A percentile compares a stretch with the other conserved stretches of the same genome.
Evolutionary conservation across 352 stramenopile genomes (phyloP).

Genomic region (Phytopythium litorale): DNA sequence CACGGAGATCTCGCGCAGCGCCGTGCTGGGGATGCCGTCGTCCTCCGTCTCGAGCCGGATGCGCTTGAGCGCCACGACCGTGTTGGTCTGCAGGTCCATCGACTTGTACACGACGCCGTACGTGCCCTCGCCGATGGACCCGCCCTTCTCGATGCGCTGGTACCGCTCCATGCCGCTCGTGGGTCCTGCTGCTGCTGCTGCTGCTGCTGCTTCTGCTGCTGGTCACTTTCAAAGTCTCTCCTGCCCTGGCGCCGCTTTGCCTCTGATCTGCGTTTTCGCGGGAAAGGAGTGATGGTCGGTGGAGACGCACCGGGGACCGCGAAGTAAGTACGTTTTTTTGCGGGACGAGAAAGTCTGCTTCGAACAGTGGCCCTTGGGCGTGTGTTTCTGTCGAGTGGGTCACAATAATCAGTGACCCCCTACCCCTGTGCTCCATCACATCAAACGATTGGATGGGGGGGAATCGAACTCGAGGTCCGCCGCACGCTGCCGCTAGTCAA

Average conservation of each 20-base stretch:
- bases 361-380: not conserved
- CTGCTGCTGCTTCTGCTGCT: not conserved
- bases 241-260: not conserved
- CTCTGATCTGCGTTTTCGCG: not conserved
- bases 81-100: constrained; percentile 86
- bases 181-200: not conserved
- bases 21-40: constrained; percentile 98
- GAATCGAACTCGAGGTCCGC: constrained; percentile 12
- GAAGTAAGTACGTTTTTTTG: not conserved
- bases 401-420: no score
- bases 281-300: constrained; percentile 10
- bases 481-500: not conserved
- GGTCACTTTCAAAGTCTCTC: not conserved
- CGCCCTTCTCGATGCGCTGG: constrained; percentile 92
- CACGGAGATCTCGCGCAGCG: constrained; percentile 97
- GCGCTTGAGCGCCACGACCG: constrained; percentile 94
- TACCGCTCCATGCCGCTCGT: constrained; percentile 80
- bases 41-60: constrained; percentile 99
- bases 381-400: no score
- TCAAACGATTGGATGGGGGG: constrained; percentile 18
- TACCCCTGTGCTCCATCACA: not conserved
- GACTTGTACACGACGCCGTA: constrained; percentile 98
- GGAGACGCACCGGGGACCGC: no score
- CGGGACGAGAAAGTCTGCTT: not conserved
- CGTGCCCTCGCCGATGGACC: constrained; percentile 92